phyloP scores from a whole-genome alignment of 1,284 basidiomycete genomes.

The Ustilago trichophora region DNA sequence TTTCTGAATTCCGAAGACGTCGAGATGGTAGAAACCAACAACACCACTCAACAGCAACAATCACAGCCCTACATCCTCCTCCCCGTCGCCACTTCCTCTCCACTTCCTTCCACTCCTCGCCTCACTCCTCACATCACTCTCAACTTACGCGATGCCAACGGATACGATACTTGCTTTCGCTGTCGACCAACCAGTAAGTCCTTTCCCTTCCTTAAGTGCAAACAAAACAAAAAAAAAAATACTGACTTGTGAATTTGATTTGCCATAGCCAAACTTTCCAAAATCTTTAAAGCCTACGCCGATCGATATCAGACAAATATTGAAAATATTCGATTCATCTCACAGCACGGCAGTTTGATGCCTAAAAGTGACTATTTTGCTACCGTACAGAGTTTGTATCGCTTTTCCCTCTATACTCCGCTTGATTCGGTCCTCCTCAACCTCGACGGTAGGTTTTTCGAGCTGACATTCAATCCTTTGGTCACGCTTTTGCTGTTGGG shows the following conservation, averaged over 20 bases:
- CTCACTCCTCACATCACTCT: not conserved
- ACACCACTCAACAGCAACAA: too few species aligned
- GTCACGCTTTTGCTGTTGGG: not conserved
- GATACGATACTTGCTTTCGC: constrained; percentile 2
- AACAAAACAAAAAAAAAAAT: too few species aligned
- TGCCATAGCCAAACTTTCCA: constrained; percentile 11
- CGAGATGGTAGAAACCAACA: not conserved
- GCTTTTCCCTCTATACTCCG: not conserved
- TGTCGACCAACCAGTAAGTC: constrained; percentile 17
- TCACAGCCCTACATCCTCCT: too few species aligned
- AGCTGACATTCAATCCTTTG: too few species aligned
- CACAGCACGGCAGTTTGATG: not conserved
- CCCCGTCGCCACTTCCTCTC: not conserved
- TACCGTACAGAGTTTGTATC: constrained; percentile 4
- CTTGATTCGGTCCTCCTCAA: too few species aligned
- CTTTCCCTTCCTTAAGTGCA: not conserved
- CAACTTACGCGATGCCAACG: constrained; percentile 15
- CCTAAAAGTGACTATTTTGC: not conserved
- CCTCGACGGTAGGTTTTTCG: too few species aligned
- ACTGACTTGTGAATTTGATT: too few species aligned
- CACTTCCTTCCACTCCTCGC: not conserved
- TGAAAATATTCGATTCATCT: constrained; percentile 15
- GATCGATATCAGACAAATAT: not conserved
- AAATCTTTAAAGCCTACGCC: constrained; percentile 7
- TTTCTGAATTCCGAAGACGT: constrained; percentile 3